A percentile compares a stretch with the other conserved stretches of the same genome.
These are phyloP conservation scores for Pleurotus tuoliensis DNA, from an alignment of 768 basidiomycete species.

Conservation along the genomic window DNA sequence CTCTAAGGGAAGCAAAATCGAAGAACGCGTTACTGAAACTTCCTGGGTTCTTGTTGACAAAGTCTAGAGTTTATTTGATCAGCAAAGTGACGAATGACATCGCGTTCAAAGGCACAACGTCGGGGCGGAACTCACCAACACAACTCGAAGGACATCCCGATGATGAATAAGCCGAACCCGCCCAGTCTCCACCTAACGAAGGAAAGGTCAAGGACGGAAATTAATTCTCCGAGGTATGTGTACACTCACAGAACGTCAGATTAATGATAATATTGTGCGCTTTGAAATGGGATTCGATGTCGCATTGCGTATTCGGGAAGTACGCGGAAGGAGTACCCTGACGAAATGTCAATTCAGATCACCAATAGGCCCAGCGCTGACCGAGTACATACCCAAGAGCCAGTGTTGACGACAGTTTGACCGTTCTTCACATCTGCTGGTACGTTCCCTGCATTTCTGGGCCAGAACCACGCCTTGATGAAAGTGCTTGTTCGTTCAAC, in stretches of 20 bases:
- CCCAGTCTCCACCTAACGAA: constrained; percentile 48
- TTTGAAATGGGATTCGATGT: constrained; percentile 51
- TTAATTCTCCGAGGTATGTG: not conserved
- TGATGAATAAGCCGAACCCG: constrained; percentile 38
- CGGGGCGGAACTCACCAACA: constrained; percentile 31
- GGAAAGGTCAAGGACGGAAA: not conserved
- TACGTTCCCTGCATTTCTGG: constrained; percentile 33
- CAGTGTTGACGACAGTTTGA: constrained; percentile 28
- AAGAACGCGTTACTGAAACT: constrained; percentile 63
- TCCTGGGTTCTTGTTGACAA: constrained; percentile 55
- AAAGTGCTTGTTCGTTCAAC: constrained; percentile 44
- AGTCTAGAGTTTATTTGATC: constrained; percentile 31
- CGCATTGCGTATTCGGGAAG: constrained; percentile 58
- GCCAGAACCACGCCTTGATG: constrained; percentile 67
- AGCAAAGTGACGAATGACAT: not conserved
- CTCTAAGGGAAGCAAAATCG: constrained; percentile 50
- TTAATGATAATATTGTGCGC: constrained; percentile 66
- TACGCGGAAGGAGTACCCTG: constrained; percentile 54
- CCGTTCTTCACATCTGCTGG: constrained; percentile 38
- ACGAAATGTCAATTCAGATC: too few relatives aligned
- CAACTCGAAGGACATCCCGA: constrained; percentile 54
- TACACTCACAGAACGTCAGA: constrained; percentile 34
- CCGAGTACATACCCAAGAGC: constrained; percentile 34
- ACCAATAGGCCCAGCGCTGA: too few relatives aligned
- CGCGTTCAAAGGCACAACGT: not conserved